These are phyloP conservation scores for Boechera retrofracta DNA, from an alignment of 345 rosid species.

Conservation along the genomic window DNA sequence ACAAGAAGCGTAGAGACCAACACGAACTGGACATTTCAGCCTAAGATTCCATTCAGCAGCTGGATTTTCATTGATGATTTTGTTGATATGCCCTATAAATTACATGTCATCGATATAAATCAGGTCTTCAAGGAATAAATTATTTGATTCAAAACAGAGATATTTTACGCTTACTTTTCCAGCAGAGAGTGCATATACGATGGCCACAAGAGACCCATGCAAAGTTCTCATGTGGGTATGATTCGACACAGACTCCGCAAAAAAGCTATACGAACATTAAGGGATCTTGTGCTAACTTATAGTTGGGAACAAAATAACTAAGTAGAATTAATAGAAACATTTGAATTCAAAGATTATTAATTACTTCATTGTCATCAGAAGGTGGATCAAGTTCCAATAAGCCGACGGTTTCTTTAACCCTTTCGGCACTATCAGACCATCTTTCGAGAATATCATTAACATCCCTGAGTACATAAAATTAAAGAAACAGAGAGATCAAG, in stretches of 20 bases:
- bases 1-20: constrained; percentile 25
- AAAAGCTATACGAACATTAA: constrained; percentile 18
- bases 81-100: constrained; percentile 33
- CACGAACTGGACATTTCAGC: constrained; percentile 44
- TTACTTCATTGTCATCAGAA: constrained; percentile 28
- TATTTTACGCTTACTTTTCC: constrained; percentile 25
- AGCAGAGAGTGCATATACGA: constrained; percentile 39
- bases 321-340: background rate
- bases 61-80: constrained; percentile 22
- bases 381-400: constrained; percentile 20
- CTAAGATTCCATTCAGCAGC: constrained; percentile 9
- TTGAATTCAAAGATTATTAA: background rate
- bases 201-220: constrained; percentile 44
- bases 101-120: constrained; percentile 1
- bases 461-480: constrained; percentile 13
- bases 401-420: constrained; percentile 27
- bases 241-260: background rate
- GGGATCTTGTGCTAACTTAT: background rate
- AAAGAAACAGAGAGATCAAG: constrained; percentile 24
- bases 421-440: constrained; percentile 27
- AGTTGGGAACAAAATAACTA: background rate
- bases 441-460: background rate
- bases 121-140: background rate
- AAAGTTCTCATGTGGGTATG: background rate
- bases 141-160: background rate